Evolutionary conservation across 129 eudicot species (phyloP), one percentile per base, ranked within the genome.

Genomic region (Centrapalus pauciflorus): DNA sequence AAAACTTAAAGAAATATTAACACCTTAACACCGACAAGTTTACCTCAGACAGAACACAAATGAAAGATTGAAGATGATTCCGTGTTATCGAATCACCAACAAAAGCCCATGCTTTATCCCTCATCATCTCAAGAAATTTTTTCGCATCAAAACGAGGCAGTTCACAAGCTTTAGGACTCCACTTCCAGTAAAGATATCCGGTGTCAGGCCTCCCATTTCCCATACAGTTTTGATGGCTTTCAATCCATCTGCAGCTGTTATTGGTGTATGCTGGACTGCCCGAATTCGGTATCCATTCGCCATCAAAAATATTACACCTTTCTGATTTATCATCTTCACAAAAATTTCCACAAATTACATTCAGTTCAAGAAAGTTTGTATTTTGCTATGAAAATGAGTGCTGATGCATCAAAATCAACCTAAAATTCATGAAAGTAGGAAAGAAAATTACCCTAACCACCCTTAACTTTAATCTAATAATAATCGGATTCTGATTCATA

Each of bases 31-130:
- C 24, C 7, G 17, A 45, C 27, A 66, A 30, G 24, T 64, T 69
- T 84, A 94, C 97, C 96, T 79, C 83, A 27, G 99, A 84, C 46
- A 94, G 79, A 51, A 79, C 54, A 77, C 99, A 94, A 55, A 94
- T 64, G 71, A 94, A 79, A 1, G 99, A 94, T 35, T 94, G 99
- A 50, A 89, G 82, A 61, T 94, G 99, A 74, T 94, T 94, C 41
- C 97, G 66, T 14, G 93, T 76, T 59, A 94, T 89, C 1, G 99
- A 94, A 69, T 94, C 99, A 1, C 99, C 99, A 61, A 89, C 80
- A 60, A 89, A 81, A 14, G 85, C 97, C 97, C 95, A 94, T 0
- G 81, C 61, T 79, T 94, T 94, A 73, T 94, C 81, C 86, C 90
- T 80, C 99, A 89, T 94, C 64, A 66, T 61, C 64, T 82, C 85